Conservation (phyloP, 2,329 filamentous ascomycete species). For the Alternaria triticimaculans region DNA sequence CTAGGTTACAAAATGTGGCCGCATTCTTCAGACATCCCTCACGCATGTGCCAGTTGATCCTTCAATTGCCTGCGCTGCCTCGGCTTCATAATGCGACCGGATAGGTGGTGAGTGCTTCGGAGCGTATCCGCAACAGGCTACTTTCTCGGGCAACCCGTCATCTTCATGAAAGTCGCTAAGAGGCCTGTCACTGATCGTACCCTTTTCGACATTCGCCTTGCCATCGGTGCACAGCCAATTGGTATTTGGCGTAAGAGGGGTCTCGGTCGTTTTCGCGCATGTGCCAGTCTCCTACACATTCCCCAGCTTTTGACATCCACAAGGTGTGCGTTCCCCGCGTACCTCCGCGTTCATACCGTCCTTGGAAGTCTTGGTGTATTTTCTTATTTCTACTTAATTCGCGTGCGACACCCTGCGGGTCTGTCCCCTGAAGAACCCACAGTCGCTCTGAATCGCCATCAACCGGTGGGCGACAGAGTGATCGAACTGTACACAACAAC, state of each 20-base stretch:
- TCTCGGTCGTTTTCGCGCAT: constrained; percentile 29
- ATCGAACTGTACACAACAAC: neutral
- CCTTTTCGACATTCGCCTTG: constrained; percentile 25
- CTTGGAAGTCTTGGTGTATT: constrained; percentile 11
- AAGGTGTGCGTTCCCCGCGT: constrained; percentile 40
- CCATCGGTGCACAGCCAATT: constrained; percentile 26
- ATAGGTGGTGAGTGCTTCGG: constrained; percentile 43
- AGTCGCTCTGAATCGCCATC: neutral
- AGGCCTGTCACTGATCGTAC: constrained; percentile 34
- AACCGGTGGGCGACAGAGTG: neutral
- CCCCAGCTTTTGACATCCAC: constrained; percentile 14
- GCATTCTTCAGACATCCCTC: constrained; percentile 3
- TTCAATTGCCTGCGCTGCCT: constrained; percentile 21
- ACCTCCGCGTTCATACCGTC: constrained; percentile 17
- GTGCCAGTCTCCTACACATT: constrained; percentile 30
- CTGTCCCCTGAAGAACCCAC: neutral
- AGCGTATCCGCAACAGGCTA: constrained; percentile 35
- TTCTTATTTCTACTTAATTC: constrained; percentile 4
- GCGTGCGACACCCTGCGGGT: neutral
- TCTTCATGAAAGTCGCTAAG: constrained; percentile 10
- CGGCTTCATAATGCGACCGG: constrained; percentile 22
- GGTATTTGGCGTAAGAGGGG: constrained; percentile 22
- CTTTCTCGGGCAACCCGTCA: constrained; percentile 24
- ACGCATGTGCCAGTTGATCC: constrained; percentile 30
- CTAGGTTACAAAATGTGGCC: constrained; percentile 5